Evolutionary conservation across 305 asterid genomes (phyloP), one percentile per base, ranked within the genome.

Genomic region (Fraxinus sp.): DNA sequence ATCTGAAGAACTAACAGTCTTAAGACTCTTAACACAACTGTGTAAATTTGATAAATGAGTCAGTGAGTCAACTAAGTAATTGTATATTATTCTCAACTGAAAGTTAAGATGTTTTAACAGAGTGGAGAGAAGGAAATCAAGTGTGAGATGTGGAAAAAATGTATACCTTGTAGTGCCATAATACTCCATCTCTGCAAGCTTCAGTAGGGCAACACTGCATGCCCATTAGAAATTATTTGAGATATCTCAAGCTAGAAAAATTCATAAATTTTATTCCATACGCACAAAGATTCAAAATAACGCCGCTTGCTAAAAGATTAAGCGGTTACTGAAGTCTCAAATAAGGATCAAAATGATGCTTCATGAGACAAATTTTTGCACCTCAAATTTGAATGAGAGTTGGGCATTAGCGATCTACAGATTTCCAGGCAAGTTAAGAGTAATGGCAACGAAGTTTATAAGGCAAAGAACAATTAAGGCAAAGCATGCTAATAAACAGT

Each of bases 101-200:
- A 13, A 3, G 70, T 18, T 70, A 33, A 11, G 39, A 59, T 73
- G 8, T 52, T 36, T 64, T 32, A 18, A 76, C 9, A 33, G 79
- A 85, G 62, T 20, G 32, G 80, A 46, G 64, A 3, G 74, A 22
- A 59, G 4, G 16, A 28, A 46, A 52, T 13, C 10, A 33, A 20
- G 16, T 16, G 46, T 18, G 2, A 18, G 46, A 35, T 8, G 13
- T 10, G 57, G 39, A 35, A 76, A 36, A 18, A 39, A 37, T 26
- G 18, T 41, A 82, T 88, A 93, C 97, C 98, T 93, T 35, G 98
- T 93, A 81, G 97, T 93, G 78, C 98, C 98, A 83, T 86, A 92
- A 84, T 93, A 94, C 79, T 92, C 97, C 98, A 93, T 91, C 88
- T 90, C 90, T 55, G 94, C 94, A 39, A 94, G 95, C 89, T 88